Evolutionary conservation across 2,329 filamentous ascomycete genomes (phyloP).

Genomic region (Diaporthe sp.): DNA sequence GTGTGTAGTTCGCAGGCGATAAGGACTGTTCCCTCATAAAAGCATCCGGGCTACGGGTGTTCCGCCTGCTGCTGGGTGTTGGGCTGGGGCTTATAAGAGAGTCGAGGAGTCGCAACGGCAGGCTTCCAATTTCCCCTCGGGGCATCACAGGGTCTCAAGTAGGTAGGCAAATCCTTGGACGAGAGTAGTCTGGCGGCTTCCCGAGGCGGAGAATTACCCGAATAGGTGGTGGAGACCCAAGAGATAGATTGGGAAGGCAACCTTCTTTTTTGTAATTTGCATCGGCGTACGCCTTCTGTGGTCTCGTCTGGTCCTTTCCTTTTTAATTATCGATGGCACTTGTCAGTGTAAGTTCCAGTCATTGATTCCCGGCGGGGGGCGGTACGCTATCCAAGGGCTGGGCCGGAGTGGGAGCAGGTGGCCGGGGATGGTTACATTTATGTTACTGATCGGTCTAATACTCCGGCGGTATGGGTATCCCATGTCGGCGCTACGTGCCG

Average conservation of each 20-base stretch:
- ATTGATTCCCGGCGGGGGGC: conserved; percentile 16
- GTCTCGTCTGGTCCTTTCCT: neutral
- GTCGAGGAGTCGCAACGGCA: conserved; percentile 10
- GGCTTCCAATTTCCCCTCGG: conserved; percentile 24
- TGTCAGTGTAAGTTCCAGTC: neutral
- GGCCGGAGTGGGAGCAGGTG: conserved; percentile 9
- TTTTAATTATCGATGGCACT: conserved; percentile 21
- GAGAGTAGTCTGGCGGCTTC: neutral
- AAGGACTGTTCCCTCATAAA: conserved; percentile 11
- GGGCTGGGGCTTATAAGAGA: conserved; percentile 22
- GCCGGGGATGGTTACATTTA: conserved; percentile 29
- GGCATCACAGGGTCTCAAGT: conserved; percentile 20
- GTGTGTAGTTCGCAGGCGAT: neutral
- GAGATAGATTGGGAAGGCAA: conserved; percentile 11
- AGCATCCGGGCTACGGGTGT: neutral
- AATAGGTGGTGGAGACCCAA: conserved; percentile 7
- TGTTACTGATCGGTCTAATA: conserved; percentile 20
- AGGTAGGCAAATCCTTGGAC: conserved; percentile 6
- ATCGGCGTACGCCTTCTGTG: neutral
- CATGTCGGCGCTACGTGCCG: neutral
- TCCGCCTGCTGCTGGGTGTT: neutral
- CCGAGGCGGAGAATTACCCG: conserved; percentile 21
- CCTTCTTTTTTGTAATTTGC: conserved; percentile 19
- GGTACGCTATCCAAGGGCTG: conserved; percentile 12
- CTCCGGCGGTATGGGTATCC: conserved; percentile 17